Evolutionary conservation across 2,329 filamentous ascomycete genomes (phyloP), one percentile per base, ranked within the genome.

Genomic region (Dactylellina drechsleri): DNA sequence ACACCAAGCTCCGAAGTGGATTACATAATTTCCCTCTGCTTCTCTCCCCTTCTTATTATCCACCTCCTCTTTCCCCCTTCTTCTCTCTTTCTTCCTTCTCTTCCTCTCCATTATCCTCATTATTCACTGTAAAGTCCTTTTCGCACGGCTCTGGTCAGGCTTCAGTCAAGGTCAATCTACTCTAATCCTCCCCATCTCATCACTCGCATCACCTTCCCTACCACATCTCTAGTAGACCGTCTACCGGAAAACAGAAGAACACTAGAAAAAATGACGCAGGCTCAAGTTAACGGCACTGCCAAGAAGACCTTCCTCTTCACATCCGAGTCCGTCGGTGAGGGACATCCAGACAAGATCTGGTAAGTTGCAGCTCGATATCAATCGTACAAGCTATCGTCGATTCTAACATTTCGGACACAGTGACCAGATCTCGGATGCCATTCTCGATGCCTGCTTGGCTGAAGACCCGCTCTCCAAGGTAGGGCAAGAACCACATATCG

Each of bases 391-490:
- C 50, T 53, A 40, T 47, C 15, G 7, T 5, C 16, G 18, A 13
- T 52, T 13, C 71, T 64, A 67, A 75, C 53, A 10, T 57, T 45
- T 56, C 8, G 12, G 52, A 1, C 47, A 45, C 36, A 76, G 86
- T 84, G 95, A 99, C 84, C 95, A 99, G 87, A 92, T 98, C 82
- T 98, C 94, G 77, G 95, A 99, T 86, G 94, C 95, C 81, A 89
- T 99, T 82, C 93, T 99, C 86, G 95, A 99, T 87, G 95, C 95
- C 85, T 98, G 95, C 86, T 87, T 99, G 82, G 87, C 87, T 77
- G 91, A 95, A 85, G 95, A 99, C 84, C 94, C 94, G 79, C 89
- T 97, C 82, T 98, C 95, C 87, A 99, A 98, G 88, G 91, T 84
- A 80, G 75, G 45, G 54, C 60, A 70, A 58, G 66, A 20, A 52